A percentile compares a stretch with the other conserved stretches of the same genome.
phyloP scores from a whole-genome alignment of 257 asterid genomes.

The Nicotiana attenuata region DNA sequence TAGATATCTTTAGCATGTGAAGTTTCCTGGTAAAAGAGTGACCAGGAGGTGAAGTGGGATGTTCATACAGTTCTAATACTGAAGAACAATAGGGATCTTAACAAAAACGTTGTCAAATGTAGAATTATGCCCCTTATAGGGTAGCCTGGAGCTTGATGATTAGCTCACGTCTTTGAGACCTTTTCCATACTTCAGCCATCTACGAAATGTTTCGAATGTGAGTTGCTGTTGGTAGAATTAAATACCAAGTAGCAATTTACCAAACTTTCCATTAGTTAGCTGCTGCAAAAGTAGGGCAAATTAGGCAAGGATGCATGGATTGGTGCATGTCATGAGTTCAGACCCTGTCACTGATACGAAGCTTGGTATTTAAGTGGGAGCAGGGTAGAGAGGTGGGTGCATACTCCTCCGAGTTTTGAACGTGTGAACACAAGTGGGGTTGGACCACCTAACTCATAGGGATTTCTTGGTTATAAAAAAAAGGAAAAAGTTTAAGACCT shows the following conservation, averaged over 20 bases:
- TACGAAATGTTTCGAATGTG: not conserved
- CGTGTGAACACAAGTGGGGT: not conserved
- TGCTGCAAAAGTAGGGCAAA: not conserved
- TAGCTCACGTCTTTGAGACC: not conserved
- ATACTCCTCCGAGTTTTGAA: not conserved
- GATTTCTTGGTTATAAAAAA: not conserved
- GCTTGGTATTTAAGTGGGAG: not conserved
- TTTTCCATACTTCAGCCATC: not conserved
- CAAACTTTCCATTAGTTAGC: not conserved
- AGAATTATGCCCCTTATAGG: not conserved
- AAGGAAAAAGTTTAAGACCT: not conserved
- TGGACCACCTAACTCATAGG: not conserved
- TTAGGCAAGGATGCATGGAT: not conserved
- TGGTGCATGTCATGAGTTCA: not conserved
- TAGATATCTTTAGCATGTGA: not conserved
- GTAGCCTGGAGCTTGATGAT: not conserved
- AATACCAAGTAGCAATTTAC: not conserved
- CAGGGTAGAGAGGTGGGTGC: not conserved
- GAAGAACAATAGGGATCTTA: not conserved
- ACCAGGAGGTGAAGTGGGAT: not conserved
- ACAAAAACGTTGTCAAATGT: not conserved
- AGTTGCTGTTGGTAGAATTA: not conserved
- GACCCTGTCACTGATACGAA: not conserved
- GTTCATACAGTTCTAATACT: not conserved
- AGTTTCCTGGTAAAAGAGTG: not conserved